These are phyloP conservation scores for Aegilops bicornis DNA, from an alignment of 176 grass and related monocot species.

Conservation along the genomic window DNA sequence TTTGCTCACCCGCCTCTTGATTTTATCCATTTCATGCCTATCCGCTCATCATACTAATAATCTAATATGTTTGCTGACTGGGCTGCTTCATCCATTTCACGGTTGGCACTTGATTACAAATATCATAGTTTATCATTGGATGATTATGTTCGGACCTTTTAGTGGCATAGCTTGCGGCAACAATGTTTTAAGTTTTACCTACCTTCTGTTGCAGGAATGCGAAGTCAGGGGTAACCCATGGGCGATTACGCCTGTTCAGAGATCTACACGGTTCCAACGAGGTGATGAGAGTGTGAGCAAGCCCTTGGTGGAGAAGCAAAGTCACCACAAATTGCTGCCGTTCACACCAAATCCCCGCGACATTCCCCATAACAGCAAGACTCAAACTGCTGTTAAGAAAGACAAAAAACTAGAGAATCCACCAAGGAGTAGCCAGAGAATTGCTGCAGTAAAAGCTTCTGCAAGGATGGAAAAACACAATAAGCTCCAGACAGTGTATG, in stretches of 20 bases:
- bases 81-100: conserved; percentile 1
- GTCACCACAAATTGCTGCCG: not conserved
- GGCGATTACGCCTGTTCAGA: conserved; percentile 6
- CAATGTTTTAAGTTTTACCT: conserved; percentile 7
- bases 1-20: conserved; percentile 2
- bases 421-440: conserved; percentile 1
- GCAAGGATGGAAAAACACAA: not conserved
- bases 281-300: conserved; percentile 6
- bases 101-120: not conserved
- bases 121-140: not conserved
- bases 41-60: not conserved
- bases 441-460: conserved; percentile 1
- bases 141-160: not conserved
- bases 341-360: not conserved
- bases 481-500: not conserved
- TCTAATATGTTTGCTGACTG: not conserved
- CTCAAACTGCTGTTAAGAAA: not conserved
- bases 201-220: conserved; percentile 27
- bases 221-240: not conserved
- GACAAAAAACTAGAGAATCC: conserved; percentile 9
- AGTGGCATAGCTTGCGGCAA: not conserved
- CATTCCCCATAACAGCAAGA: not conserved
- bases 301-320: not conserved
- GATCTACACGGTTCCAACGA: conserved; percentile 14
- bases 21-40: not conserved